Conservation (phyloP, 768 basidiomycete species). For the Saitozyma podzolica region DNA sequence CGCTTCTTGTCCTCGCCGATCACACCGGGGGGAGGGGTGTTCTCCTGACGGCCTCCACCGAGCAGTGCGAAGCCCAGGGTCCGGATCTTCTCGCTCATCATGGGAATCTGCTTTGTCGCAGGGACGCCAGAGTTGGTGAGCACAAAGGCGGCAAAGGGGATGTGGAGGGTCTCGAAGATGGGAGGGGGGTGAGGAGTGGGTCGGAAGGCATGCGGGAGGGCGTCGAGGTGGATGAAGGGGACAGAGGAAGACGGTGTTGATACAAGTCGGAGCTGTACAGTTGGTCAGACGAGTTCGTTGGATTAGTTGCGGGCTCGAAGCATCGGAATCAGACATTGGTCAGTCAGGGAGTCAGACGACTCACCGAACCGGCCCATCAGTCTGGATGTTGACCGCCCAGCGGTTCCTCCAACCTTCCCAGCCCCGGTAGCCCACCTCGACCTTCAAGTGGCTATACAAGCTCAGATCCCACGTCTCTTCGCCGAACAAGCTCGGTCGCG, state of each 20-base stretch:
- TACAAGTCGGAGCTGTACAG: constrained; percentile 73
- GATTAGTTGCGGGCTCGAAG: neutral
- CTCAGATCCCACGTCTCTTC: constrained; percentile 81
- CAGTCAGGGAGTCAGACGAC: neutral
- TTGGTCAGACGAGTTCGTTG: neutral
- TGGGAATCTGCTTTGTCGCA: constrained; percentile 65
- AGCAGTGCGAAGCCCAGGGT: constrained; percentile 84
- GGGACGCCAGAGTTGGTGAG: constrained; percentile 57
- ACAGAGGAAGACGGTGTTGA: constrained; percentile 73
- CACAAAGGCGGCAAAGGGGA: constrained; percentile 67
- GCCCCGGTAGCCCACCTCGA: constrained; percentile 76
- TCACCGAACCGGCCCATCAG: constrained; percentile 62
- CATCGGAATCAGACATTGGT: neutral
- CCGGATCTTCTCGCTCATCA: constrained; percentile 72
- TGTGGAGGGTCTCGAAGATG: constrained; percentile 56
- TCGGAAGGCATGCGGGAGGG: constrained; percentile 25
- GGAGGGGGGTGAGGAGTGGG: constrained; percentile 13
- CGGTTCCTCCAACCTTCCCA: constrained; percentile 72
- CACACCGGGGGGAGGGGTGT: neutral
- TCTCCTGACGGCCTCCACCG: constrained; percentile 68
- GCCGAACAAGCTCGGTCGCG: constrained; percentile 81
- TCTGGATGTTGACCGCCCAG: constrained; percentile 94
- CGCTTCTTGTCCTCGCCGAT: constrained; percentile 13
- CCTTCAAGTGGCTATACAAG: constrained; percentile 72
- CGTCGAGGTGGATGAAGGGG: constrained; percentile 17